Evolutionary conservation across 2,329 filamentous ascomycete genomes (phyloP).

Genomic region (Zasmidium citrigriseum): DNA sequence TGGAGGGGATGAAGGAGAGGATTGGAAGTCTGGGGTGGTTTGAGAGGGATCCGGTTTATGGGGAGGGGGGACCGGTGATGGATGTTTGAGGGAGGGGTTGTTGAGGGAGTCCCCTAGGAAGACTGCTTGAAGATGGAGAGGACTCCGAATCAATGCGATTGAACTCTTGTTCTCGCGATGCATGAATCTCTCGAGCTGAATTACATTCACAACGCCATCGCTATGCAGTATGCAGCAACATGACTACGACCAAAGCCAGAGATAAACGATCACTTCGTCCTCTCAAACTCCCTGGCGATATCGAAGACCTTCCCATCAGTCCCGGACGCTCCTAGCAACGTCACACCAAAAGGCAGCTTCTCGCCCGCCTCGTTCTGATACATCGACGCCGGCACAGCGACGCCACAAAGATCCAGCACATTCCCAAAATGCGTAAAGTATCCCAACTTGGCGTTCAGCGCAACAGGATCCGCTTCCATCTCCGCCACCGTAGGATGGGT

Average conservation of each 20-base stretch:
- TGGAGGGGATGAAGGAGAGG: constrained; percentile 50
- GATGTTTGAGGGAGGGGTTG: no score
- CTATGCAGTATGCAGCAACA: background rate
- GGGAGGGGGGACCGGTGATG: constrained; percentile 54
- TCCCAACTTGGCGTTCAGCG: constrained; percentile 56
- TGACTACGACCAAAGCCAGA: background rate
- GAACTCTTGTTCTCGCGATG: no score
- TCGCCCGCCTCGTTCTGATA: constrained; percentile 31
- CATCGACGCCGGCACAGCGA: constrained; percentile 55
- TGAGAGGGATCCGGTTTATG: constrained; percentile 61
- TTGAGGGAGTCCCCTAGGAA: no score
- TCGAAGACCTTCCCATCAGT: constrained; percentile 44
- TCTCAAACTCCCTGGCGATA: constrained; percentile 37
- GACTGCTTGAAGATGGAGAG: no score
- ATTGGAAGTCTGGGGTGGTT: constrained; percentile 60
- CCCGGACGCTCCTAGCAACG: constrained; percentile 40
- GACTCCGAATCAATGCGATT: no score
- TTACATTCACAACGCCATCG: background rate
- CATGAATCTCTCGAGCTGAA: no score
- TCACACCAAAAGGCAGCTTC: constrained; percentile 44
- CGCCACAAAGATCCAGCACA: constrained; percentile 58
- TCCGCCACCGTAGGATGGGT: constrained; percentile 53
- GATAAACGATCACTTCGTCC: constrained; percentile 13
- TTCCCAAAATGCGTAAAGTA: constrained; percentile 64
- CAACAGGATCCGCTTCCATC: constrained; percentile 54